Conservation (phyloP, 331 rosid genomes). For the Pyrus hybrid region DNA sequence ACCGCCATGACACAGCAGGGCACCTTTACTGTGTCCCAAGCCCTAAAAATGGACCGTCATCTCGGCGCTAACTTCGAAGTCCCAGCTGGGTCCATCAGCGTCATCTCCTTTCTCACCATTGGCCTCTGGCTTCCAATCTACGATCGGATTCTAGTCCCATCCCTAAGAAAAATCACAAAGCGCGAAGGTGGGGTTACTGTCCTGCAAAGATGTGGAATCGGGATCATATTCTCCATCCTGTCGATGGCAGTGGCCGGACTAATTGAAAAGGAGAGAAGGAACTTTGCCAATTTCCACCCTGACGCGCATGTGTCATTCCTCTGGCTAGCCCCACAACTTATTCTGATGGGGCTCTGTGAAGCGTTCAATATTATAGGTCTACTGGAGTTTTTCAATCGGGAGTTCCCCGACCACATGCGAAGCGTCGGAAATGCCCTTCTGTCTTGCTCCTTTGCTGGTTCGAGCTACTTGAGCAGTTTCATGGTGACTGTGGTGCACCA, state of each 20-base stretch:
- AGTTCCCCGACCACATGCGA: constrained; percentile 74
- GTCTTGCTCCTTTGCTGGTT: constrained; percentile 39
- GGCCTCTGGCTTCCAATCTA: constrained; percentile 58
- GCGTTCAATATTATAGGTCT: constrained; percentile 60
- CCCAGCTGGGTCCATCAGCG: constrained; percentile 59
- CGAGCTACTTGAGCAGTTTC: constrained; percentile 48
- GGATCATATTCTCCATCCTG: constrained; percentile 34
- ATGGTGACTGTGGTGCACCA: constrained; percentile 34
- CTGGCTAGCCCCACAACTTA: constrained; percentile 60
- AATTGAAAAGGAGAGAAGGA: constrained; percentile 38
- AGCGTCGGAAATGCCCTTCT: constrained; percentile 63
- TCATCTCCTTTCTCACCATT: constrained; percentile 44
- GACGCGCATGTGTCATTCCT: constrained; percentile 36
- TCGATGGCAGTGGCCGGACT: constrained; percentile 49
- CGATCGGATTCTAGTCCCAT: constrained; percentile 51
- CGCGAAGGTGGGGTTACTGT: constrained; percentile 45
- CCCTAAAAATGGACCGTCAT: constrained; percentile 62
- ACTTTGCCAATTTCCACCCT: constrained; percentile 13
- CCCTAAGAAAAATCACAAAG: constrained; percentile 32
- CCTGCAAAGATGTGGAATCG: constrained; percentile 61
- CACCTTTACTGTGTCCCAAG: constrained; percentile 63
- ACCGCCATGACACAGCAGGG: constrained; percentile 39
- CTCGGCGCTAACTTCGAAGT: constrained; percentile 54
- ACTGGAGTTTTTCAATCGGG: constrained; percentile 61
- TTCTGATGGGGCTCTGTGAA: constrained; percentile 65